Conservation (phyloP, 768 basidiomycete species). For the Leccinum variicolor region DNA sequence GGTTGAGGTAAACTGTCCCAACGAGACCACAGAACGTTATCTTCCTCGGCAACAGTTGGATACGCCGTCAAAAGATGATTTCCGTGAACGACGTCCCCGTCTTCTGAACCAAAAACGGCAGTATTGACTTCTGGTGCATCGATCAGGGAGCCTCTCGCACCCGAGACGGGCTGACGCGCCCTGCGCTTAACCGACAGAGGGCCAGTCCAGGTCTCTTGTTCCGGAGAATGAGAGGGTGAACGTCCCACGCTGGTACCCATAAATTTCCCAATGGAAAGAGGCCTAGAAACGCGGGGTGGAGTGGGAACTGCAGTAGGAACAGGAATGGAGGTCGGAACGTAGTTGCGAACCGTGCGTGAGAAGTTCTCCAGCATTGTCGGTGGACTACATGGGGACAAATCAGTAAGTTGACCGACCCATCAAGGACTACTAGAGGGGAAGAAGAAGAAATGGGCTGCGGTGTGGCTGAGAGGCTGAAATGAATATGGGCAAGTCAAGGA, state of each 20-base stretch:
- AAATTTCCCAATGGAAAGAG: conserved; percentile 46
- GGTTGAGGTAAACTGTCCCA: conserved; percentile 29
- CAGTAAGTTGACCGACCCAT: conserved; percentile 8
- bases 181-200: conserved; percentile 11
- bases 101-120: conserved; percentile 19
- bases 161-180: conserved; percentile 7
- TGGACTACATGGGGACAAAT: conserved; percentile 33
- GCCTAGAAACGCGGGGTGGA: conserved; percentile 48
- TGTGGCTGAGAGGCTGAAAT: conserved; percentile 14
- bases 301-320: conserved; percentile 47
- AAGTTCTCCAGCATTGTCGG: conserved; percentile 49
- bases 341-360: conserved; percentile 51
- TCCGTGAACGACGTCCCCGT: conserved; percentile 16
- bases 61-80: conserved; percentile 22
- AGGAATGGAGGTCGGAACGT: conserved; percentile 51
- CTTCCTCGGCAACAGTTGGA: conserved; percentile 30
- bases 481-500: conserved; percentile 7
- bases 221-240: conserved; percentile 5
- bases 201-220: conserved; percentile 8
- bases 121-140: conserved; percentile 16
- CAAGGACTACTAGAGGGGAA: background rate
- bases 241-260: conserved; percentile 27
- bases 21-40: conserved; percentile 31
- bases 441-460: background rate
- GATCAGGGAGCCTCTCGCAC: background rate